Evolutionary conservation across 805 yeast genomes (phyloP), one percentile per base, ranked within the genome.

Genomic region (Kazachstania psychrophila): DNA sequence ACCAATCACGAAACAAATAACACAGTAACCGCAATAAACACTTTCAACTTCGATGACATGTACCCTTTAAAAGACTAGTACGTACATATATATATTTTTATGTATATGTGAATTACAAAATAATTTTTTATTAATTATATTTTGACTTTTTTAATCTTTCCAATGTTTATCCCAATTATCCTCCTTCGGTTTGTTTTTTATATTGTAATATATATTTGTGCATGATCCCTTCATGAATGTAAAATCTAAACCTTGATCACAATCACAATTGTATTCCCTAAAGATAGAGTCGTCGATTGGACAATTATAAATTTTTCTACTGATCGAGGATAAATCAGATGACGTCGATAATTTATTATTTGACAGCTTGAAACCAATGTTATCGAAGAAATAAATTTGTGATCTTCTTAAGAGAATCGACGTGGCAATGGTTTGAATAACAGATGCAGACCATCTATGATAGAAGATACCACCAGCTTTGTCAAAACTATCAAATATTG

Each of bases 361-460:
- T 57, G 52, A 70, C 61, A 81, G 18, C 7, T 23, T 14, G 19
- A 23, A 82, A 23, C 92, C 92, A 42, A 82, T 68, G 54, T 80
- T 87, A 37, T 73, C 77, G 50, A 84, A 79, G 70, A 79, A 73
- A 48, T 79, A 80, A 28, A 83, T 60, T 51, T 77, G 65, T 31
- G 69, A 71, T 48, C 66, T 71, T 19, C 73, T 69, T 51, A 79
- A 54, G 62, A 84, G 79, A 41, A 83, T 63, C 7, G 84, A 65
- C n/a, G 74, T 82, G 17, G 83, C 92, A 41, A 82, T 72, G 7
- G 86, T 75, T 52, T 81, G 85, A 35, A 82, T 74, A 12, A 89
- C 87, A 17, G 89, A 92, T 56, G 81, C 92, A 38, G 92, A 88
- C 87, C 94, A 84, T 51, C 88, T 68, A 60, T 80, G 81, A 61